phyloP scores from a whole-genome alignment of 495 filamentous ascomycete species.

The Talaromyces nanjingensis region DNA sequence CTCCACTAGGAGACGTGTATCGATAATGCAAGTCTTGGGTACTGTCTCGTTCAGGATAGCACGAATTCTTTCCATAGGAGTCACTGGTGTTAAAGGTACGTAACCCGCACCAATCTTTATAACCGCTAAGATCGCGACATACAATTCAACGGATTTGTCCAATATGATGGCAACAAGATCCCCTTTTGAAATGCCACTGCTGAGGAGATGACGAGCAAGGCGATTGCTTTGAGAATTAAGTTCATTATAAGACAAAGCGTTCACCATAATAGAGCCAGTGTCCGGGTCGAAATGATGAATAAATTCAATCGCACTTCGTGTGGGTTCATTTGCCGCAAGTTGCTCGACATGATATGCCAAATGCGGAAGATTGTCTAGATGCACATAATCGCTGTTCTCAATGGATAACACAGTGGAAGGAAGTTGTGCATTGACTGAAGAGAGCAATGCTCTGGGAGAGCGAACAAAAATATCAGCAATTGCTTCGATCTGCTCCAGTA shows the following conservation, averaged over 20 bases:
- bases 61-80: conserved; percentile 46
- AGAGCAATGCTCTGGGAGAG: conserved; percentile 26
- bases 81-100: conserved; percentile 60
- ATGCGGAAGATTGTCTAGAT: conserved; percentile 12
- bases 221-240: conserved; percentile 56
- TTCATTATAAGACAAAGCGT: conserved; percentile 51
- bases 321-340: conserved; percentile 38
- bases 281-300: conserved; percentile 29
- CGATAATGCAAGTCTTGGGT: conserved; percentile 40
- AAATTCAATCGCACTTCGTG: conserved; percentile 54
- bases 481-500: conserved; percentile 51
- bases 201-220: conserved; percentile 52
- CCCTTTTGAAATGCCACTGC: conserved; percentile 35
- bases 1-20: conserved; percentile 12
- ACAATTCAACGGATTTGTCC: conserved; percentile 62
- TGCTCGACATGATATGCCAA: conserved; percentile 49
- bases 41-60: conserved; percentile 47
- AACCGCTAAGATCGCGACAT: conserved; percentile 63
- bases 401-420: conserved; percentile 44
- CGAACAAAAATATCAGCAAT: conserved; percentile 41
- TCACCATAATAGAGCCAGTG: conserved; percentile 17
- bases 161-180: conserved; percentile 60
- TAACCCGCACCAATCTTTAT: conserved; percentile 69
- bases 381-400: conserved; percentile 32
- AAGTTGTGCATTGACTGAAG: conserved; percentile 25